A percentile compares a stretch with the other conserved stretches of the same genome.
These are phyloP conservation scores for Eucalyptus erythrocorys DNA, from an alignment of 345 rosid species.

Conservation along the genomic window DNA sequence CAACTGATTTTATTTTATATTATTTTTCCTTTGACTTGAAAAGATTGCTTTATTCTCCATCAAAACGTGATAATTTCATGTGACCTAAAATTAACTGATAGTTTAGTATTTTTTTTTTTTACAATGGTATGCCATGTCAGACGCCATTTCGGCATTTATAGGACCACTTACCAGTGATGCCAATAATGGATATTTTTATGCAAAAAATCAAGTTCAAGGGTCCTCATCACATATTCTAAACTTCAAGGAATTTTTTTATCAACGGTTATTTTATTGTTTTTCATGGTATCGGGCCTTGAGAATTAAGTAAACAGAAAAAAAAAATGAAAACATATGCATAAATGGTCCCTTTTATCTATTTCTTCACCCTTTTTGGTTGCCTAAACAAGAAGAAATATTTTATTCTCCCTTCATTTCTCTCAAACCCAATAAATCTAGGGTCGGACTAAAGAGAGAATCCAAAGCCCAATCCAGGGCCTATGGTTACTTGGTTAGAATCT, in stretches of 20 bases:
- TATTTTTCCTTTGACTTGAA: not conserved
- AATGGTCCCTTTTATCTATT: not conserved
- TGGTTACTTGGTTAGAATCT: not conserved
- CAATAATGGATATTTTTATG: not conserved
- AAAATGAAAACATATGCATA: not conserved
- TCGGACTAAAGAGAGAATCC: not conserved
- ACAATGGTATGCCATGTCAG: not conserved
- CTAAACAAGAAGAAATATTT: not conserved
- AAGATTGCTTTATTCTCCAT: not conserved
- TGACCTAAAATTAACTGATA: not conserved
- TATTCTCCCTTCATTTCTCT: not conserved
- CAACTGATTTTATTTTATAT: not conserved
- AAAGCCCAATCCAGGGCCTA: not conserved
- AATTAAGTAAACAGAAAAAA: not conserved
- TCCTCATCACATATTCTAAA: not conserved
- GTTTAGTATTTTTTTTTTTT: not conserved
- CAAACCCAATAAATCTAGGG: not conserved
- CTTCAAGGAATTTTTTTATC: not conserved
- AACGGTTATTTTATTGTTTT: not conserved
- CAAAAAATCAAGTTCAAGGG: not conserved
- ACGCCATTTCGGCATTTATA: not conserved
- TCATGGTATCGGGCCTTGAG: not conserved
- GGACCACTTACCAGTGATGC: not conserved
- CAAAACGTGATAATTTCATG: not conserved
- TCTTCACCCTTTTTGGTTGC: not conserved